Evolutionary conservation across 805 yeast species (phyloP), one percentile per base, ranked within the genome.

Genomic region (Saccharomycopsis synnaedendra): DNA sequence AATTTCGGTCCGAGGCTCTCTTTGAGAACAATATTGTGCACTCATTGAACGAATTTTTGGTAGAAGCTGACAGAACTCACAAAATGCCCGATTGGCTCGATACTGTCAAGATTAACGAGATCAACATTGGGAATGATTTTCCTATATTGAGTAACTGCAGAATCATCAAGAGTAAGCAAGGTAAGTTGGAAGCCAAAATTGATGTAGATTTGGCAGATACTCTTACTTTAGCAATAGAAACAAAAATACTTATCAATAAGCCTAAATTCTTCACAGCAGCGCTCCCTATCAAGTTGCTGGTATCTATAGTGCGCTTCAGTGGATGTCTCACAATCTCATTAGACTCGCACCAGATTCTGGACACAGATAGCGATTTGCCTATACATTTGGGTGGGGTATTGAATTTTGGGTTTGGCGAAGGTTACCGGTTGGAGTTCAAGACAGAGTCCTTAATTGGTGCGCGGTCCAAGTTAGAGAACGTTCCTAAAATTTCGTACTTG

Each of bases 121-220:
- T 93, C 30, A 90, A 88, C 57, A 81, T 93, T 49, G 98, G 98
- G 34, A 85, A 87, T 60, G 97, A 89, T 63, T 93, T 82, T 60
- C 98, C 98, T 3, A 85, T 93, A 45, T 85, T 93, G 60, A 85
- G 95, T 48, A 93, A 93, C 59, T 93, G 98, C 64, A 73, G 95
- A 44, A 85, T 93, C 37, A 69, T 75, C 27, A 58, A 64, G 28
- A 69, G 69, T 36, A 63, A 74, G 64, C 41, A 61, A 75, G 68
- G 79, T 11, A 64, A 80, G 40, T 58, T 77, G 41, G 95, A 88
- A 60, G 96, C 95, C 1, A 85, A 84, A 56, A 88, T 89, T 33
- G 96, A 89, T 62, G 94, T 89, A 34, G 95, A 87, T 60, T 69
- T 89, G 43, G 78, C 89, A 9, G 97, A 89, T 59, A 82, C 95